Evolutionary conservation across 352 stramenopile genomes (phyloP).

Genomic region (Pythium aquatile): DNA sequence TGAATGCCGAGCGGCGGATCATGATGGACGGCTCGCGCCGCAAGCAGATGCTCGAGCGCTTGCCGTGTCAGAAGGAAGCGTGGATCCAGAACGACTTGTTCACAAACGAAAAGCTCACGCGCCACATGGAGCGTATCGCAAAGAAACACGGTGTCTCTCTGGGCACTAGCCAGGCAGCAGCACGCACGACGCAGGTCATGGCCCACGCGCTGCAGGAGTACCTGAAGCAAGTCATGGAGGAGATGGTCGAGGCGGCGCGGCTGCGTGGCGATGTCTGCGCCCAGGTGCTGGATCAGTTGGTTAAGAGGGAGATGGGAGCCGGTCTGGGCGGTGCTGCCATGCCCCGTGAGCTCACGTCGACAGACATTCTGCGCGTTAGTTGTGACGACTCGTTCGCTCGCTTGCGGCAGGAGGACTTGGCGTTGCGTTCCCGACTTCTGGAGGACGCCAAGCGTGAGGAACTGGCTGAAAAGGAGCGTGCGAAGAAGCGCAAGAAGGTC

Average conservation of each 20-base stretch:
- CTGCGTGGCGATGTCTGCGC: slow-evolving; percentile 60
- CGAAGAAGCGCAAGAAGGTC: slow-evolving; percentile 87
- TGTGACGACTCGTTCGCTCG: slow-evolving; percentile 78
- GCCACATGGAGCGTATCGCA: slow-evolving; percentile 53
- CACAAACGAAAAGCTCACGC: slow-evolving; percentile 53
- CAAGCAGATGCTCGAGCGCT: slow-evolving; percentile 38
- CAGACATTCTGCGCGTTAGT: slow-evolving; percentile 81
- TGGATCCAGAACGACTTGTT: slow-evolving; percentile 86
- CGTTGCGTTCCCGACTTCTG: slow-evolving; percentile 52
- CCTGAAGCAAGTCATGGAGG: slow-evolving; percentile 82
- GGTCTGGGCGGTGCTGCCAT: slow-evolving; percentile 17
- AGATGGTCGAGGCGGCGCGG: slow-evolving; percentile 83
- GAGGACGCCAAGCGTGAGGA: slow-evolving; percentile 83
- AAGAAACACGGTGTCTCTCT: slow-evolving; percentile 52
- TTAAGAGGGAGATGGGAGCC: slow-evolving; percentile 33
- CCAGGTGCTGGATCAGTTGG: slow-evolving; percentile 47
- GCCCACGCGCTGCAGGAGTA: slow-evolving; percentile 82
- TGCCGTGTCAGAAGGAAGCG: slow-evolving; percentile 71
- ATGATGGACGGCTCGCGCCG: slow-evolving; percentile 71
- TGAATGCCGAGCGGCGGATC: slow-evolving; percentile 62
- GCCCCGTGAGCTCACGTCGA: slow-evolving; percentile 60
- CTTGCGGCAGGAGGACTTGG: slow-evolving; percentile 63
- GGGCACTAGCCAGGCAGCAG: slow-evolving; percentile 22
- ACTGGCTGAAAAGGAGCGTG: slow-evolving; percentile 67
- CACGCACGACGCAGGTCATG: slow-evolving; percentile 74